phyloP scores from a whole-genome alignment of 2,329 filamentous ascomycete species.

The Fusarium euwallaceae region DNA sequence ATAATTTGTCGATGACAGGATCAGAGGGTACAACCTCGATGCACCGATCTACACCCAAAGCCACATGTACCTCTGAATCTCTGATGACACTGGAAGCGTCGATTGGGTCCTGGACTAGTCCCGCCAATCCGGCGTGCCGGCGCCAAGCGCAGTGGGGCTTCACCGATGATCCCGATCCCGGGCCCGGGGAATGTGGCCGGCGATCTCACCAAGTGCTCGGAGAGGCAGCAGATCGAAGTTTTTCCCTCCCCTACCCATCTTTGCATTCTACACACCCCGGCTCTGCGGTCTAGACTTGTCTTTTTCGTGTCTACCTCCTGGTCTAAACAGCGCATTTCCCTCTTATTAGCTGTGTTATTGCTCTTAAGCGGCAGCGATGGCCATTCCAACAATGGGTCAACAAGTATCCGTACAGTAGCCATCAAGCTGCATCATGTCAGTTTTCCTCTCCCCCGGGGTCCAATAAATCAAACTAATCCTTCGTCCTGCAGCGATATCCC shows the following conservation, averaged over 20 bases:
- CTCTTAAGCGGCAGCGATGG: not conserved
- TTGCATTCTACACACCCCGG: slow-evolving; percentile 17
- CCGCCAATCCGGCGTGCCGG: slow-evolving; percentile 24
- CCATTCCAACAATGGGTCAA: not conserved
- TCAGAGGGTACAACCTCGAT: slow-evolving; percentile 12
- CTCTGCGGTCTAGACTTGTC: slow-evolving; percentile 7
- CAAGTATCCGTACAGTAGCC: not conserved
- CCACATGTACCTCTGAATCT: slow-evolving; percentile 24
- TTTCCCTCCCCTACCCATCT: not conserved
- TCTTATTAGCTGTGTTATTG: slow-evolving; percentile 13
- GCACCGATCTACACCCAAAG: slow-evolving; percentile 28
- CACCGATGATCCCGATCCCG: slow-evolving; percentile 40
- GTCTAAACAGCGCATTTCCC: not conserved
- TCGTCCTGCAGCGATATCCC: not conserved
- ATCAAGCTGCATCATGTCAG: not conserved
- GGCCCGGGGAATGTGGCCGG: slow-evolving; percentile 29
- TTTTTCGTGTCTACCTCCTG: not conserved
- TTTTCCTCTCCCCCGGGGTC: not conserved
- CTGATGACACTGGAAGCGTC: not conserved
- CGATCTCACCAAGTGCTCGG: slow-evolving; percentile 39
- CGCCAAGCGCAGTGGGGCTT: slow-evolving; percentile 13
- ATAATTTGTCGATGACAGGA: not conserved
- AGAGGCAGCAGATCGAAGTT: slow-evolving; percentile 29
- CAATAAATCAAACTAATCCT: not conserved
- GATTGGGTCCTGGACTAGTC: not conserved